Evolutionary conservation across 495 filamentous ascomycete genomes (phyloP), one percentile per base, ranked within the genome.

Genomic region (Xylaria intraflava): DNA sequence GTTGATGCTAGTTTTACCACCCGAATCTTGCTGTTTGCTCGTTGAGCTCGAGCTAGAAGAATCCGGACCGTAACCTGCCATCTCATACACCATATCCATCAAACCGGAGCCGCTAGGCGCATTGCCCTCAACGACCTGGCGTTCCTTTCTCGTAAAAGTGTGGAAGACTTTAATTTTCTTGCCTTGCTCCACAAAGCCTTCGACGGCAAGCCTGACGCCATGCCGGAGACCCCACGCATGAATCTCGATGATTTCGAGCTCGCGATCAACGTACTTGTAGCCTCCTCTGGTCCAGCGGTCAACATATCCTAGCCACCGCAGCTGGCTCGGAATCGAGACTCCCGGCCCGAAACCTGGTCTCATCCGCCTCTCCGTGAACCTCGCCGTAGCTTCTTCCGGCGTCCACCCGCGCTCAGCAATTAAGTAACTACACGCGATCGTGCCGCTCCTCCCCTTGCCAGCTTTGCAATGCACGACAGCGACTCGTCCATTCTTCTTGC

Each of bases 381-480:
- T 72, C 38, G 83, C 73, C 59, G 95, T 69, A 2, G 93, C 93
- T 50, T 93, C 81, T 51, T 87, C 79, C 11, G 82, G 72, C 33
- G 76, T 84, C 91, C 91, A 96, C 17, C 87, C 89, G 58, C 90
- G 85, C 64, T 98, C 87, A 17, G 86, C 83, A 55, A 98, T 94
- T 43, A 98, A 72, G 65, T 96, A 97, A 50, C 83, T 84, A 62
- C 87, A 91, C 19, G 84, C 83, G 62, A 90, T 80, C 0, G 88
- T 95, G n/a, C 93, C 93, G 51, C 88, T 93, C 41, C 93, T 77
- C 1, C 93, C 93, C 69, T 98, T 98, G 2, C 93, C 93, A 2
- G 93, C 93, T 69, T 96, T 98, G 72, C 93, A 97, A 67, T 97
- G 93, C 10, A 98, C 89, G 6, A 98, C 92, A 1, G 84, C 85